phyloP scores from a whole-genome alignment of 306 rosid genomes.

The Begonia fuchsioides region DNA sequence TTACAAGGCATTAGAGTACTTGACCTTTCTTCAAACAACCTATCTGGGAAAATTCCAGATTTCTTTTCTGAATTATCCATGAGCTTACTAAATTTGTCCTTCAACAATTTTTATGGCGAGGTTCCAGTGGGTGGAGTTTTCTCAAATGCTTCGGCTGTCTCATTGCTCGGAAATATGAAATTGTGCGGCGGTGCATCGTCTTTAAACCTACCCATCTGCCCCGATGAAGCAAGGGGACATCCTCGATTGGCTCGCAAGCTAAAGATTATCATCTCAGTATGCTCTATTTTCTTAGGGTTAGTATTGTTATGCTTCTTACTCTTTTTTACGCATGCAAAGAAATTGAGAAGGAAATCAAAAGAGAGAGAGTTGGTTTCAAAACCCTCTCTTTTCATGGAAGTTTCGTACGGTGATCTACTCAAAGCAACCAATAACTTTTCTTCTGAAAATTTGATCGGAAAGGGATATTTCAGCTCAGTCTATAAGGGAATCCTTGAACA shows the following conservation, averaged over 20 bases:
- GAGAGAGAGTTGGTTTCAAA: background rate
- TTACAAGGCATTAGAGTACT: background rate
- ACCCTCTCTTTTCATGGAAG: background rate
- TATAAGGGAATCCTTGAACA: conserved; percentile 18
- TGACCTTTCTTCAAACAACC: background rate
- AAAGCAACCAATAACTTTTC: conserved; percentile 23
- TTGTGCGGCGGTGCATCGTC: conserved; percentile 21
- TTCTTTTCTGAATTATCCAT: conserved; percentile 5
- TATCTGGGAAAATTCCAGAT: conserved; percentile 7
- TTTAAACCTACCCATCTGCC: background rate
- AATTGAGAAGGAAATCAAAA: background rate
- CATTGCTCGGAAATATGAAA: conserved; percentile 14
- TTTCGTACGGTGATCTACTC: conserved; percentile 18
- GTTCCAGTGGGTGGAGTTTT: conserved; percentile 17
- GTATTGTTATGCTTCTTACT: background rate
- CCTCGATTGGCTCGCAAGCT: background rate
- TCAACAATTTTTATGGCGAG: conserved; percentile 14
- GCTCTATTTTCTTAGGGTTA: background rate
- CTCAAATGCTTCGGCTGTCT: conserved; percentile 5
- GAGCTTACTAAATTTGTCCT: conserved; percentile 10
- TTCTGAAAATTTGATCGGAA: conserved; percentile 17
- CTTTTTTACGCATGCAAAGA: background rate
- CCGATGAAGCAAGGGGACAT: background rate
- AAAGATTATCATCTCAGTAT: background rate
- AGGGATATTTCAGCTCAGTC: conserved; percentile 24